Base-by-base conservation (phyloP, 2,329 filamentous ascomycete genomes). In the Metarhizium album region DNA sequence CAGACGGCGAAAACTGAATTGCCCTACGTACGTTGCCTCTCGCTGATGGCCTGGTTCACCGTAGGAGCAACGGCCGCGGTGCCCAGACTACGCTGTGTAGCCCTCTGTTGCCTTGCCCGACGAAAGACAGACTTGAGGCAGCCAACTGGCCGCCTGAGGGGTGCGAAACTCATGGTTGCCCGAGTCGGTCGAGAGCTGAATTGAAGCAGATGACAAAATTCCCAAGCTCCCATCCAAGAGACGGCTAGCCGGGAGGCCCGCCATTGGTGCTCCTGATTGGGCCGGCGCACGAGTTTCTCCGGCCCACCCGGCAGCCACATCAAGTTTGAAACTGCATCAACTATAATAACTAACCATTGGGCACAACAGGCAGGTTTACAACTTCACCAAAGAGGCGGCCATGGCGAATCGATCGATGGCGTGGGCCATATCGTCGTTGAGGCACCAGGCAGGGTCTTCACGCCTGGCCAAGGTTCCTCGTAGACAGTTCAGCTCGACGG, bases 91-190 rank as follows among this genome's bases (percentile, higher is more conserved):
- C 82, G 67, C 51, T 62, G 59, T 40, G 67, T 58, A 14, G 63
- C 56, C 45, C 64, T 69, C 51, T 78, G 75, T 54, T 75, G 75
- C 55, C 80, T 72, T 45, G 76, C 69, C 62, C 79, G 75, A 56
- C 83, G 74, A 59, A 88, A 63, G 37, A 80, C 70, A 29, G 79
- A 72, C 69, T 86, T 87, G 64, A 87, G 80, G 69, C 81, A 84
- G 74, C 80, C 79, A 63, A 87, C 68, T 55, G 86, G 84, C 78
- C 85, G 82, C 69, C 79, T 70, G 62, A 76, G 62, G 53, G 76
- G 69, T 57, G 79, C 73, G 58, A 78, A 74, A 75, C 87, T 89
- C 74, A 76, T 80, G 56, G 61, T 70, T 60, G 54, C 51, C 54
- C n/a, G n/a, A n/a, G n/a, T n/a, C n/a, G n/a, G n/a, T n/a, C n/a